Evolutionary conservation across 2,329 filamentous ascomycete species (phyloP), one percentile per base, ranked within the genome.

Genomic region (Ophiostoma triangulosporum): DNA sequence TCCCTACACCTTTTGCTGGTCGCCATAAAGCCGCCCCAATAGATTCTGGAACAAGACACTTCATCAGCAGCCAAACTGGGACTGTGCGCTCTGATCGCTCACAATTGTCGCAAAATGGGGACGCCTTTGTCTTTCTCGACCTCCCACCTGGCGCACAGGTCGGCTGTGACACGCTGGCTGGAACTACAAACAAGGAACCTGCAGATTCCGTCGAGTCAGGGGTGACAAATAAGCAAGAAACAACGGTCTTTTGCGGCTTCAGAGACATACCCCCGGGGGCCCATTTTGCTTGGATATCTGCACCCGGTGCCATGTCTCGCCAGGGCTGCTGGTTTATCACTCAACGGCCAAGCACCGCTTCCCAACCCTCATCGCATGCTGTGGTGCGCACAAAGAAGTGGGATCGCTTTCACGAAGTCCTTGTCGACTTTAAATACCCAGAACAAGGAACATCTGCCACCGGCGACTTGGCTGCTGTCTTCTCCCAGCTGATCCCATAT

Each of bases 281-380:
- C 14, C 80, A 83, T 61, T 75, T 83, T 55, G 68, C 82, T 54
- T 83, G 78, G 78, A 71, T 75, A 27, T 69, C 78, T 2, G 70
- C 76, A 22, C 69, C 71, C 0, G 67, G 68, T 2, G 68, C 69
- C 17, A 67, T 71, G 17, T 75, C 76, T 2, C 72, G 80, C 3
- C 75, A 69, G 53, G 80, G 77, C 5, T 80, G 75, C 61, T 83
- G 79, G 78, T 68, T 82, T 53, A 63, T 71, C 43, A 69, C 70
- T 0, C 64, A 63, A 35, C 48, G 14, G 17, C 26, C 3, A 32
- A 22, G 48, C 14, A 35, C 29, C n/a, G 17, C 17, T 3, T 15
- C 20, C 9, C 11, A 20, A 8, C 14, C 15, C 2, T 9, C 57
- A 3, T 60, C 31, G 1, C 32, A 2, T 17, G 27, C 67, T 14